phyloP scores from a whole-genome alignment of 495 filamentous ascomycete species.

The Penicillium parvum region DNA sequence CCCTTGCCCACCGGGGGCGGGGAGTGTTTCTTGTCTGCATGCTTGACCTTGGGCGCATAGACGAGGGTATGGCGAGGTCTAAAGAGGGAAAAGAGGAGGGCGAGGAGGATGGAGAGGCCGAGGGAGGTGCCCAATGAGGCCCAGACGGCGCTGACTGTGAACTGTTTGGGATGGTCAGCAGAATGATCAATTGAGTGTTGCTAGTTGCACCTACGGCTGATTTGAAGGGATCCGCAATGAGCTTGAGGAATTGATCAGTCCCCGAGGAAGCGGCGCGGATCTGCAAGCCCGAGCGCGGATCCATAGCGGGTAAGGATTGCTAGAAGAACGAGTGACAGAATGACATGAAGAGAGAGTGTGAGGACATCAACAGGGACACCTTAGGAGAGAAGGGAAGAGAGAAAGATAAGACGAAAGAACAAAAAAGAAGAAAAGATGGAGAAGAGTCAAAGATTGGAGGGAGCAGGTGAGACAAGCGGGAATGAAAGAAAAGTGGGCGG shows the following conservation, averaged over 20 bases:
- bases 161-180: constrained; percentile 32
- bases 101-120: constrained; percentile 63
- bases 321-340: constrained; percentile 10
- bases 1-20: constrained; percentile 89
- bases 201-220: constrained; percentile 30
- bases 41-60: constrained; percentile 90
- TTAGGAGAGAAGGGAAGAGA: constrained; percentile 8
- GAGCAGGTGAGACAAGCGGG: constrained; percentile 16
- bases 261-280: constrained; percentile 12
- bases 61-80: constrained; percentile 86
- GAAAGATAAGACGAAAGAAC: constrained; percentile 8
- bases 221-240: constrained; percentile 48
- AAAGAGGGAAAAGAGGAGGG: constrained; percentile 78
- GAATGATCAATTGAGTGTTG: neutral
- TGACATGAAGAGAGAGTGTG: constrained; percentile 19
- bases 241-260: constrained; percentile 39
- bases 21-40: constrained; percentile 85
- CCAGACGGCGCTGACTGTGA: constrained; percentile 62
- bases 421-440: constrained; percentile 8
- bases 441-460: constrained; percentile 8
- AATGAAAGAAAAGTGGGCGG: constrained; percentile 19
- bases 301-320: constrained; percentile 19
- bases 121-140: constrained; percentile 82
- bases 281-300: constrained; percentile 26
- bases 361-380: neutral